Evolutionary conservation across 2,329 filamentous ascomycete species (phyloP).

Genomic region (Ceratocystiopsis sp.): DNA sequence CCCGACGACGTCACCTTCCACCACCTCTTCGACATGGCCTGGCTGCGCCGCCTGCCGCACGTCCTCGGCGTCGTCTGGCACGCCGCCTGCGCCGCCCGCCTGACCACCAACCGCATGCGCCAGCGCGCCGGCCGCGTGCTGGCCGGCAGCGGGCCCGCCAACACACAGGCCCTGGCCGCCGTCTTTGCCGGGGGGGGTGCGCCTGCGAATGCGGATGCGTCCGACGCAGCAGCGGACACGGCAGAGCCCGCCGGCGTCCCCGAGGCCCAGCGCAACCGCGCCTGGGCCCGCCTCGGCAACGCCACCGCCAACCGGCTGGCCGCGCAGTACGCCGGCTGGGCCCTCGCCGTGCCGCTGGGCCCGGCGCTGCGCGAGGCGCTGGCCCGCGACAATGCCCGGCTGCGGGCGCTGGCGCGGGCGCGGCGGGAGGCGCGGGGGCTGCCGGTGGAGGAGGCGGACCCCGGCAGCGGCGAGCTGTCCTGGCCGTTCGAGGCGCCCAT

Average conservation of each 20-base stretch:
- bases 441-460: neutral
- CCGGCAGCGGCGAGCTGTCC: neutral
- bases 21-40: constrained; percentile 21
- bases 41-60: constrained; percentile 16
- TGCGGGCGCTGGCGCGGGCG: neutral
- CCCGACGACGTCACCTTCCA: constrained; percentile 19
- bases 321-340: constrained; percentile 6
- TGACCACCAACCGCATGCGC: constrained; percentile 15
- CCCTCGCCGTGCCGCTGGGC: constrained; percentile 6
- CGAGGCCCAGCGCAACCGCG: neutral
- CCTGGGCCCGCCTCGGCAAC: neutral
- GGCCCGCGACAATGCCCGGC: constrained; percentile 6
- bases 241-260: neutral
- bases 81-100: constrained; percentile 14
- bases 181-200: neutral
- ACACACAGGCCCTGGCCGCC: neutral
- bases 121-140: constrained; percentile 7
- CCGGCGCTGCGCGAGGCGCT: constrained; percentile 5
- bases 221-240: neutral
- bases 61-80: constrained; percentile 17
- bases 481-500: neutral
- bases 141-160: neutral
- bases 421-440: too few relatives aligned
- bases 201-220: neutral
- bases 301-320: constrained; percentile 1